Evolutionary conservation across 2,329 filamentous ascomycete species (phyloP).

Genomic region (Cladophialophora immunda): DNA sequence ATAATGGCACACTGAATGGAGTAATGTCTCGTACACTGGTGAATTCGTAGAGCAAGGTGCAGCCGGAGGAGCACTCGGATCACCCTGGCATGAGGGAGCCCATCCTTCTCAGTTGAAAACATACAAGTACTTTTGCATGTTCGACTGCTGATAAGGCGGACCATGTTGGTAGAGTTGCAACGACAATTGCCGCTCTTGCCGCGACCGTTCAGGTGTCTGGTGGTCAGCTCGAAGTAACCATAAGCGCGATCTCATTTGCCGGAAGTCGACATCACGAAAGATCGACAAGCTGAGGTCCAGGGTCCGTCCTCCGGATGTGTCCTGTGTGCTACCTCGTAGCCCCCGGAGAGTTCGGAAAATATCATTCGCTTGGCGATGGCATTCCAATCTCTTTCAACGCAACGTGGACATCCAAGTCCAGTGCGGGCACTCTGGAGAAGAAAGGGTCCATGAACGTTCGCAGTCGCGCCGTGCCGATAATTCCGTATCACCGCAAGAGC

Average conservation of each 20-base stretch:
- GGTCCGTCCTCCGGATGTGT: no score
- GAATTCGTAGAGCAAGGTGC: no score
- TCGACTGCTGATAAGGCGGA: not conserved
- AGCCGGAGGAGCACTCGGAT: not conserved
- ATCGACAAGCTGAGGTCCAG: conserved; percentile 17
- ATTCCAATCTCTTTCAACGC: not conserved
- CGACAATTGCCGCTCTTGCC: conserved; percentile 2
- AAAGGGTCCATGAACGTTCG: not conserved
- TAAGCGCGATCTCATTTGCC: conserved; percentile 18
- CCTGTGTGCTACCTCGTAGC: no score
- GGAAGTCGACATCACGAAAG: not conserved
- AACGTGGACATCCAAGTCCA: not conserved
- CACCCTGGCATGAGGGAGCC: not conserved
- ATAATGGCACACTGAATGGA: not conserved
- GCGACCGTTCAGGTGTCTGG: not conserved
- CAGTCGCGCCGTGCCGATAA: conserved; percentile 9
- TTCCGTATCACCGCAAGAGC: not conserved
- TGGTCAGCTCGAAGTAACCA: conserved; percentile 9
- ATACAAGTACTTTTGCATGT: not conserved
- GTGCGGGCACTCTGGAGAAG: not conserved
- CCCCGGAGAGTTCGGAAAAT: conserved; percentile 12
- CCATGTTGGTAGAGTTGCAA: not conserved
- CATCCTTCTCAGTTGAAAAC: not conserved
- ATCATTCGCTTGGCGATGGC: not conserved
- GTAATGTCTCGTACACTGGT: not conserved